Evolutionary conservation across 2,329 filamentous ascomycete species (phyloP).

Genomic region (Phoma sp.): DNA sequence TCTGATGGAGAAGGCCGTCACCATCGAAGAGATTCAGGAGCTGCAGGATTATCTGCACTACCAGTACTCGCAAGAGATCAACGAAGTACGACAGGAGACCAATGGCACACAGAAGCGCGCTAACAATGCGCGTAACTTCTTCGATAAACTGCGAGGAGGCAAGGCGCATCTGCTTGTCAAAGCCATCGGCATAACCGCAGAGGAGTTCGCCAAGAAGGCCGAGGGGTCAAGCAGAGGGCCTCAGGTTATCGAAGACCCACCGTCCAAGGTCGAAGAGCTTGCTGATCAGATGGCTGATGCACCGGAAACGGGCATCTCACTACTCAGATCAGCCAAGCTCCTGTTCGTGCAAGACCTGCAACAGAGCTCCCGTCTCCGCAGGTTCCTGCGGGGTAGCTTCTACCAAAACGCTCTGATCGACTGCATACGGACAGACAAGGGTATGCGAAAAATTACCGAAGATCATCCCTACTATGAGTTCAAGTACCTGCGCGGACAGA

Average conservation of each 20-base stretch:
- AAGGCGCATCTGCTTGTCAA: slow-evolving; percentile 83
- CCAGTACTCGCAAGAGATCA: slow-evolving; percentile 83
- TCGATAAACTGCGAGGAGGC: slow-evolving; percentile 82
- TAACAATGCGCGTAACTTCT: slow-evolving; percentile 79
- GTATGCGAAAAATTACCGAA: slow-evolving; percentile 90
- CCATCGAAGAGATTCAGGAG: slow-evolving; percentile 95
- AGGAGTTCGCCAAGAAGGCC: slow-evolving; percentile 87
- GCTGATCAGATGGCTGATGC: slow-evolving; percentile 71
- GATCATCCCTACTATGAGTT: slow-evolving; percentile 97
- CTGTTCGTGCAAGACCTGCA: slow-evolving; percentile 93
- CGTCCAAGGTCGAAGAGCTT: slow-evolving; percentile 81
- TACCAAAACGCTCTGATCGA: slow-evolving; percentile 86
- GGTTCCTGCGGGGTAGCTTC: slow-evolving; percentile 81
- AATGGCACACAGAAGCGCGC: slow-evolving; percentile 79
- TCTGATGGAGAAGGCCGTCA: slow-evolving; percentile 79
- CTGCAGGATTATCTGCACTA: slow-evolving; percentile 97
- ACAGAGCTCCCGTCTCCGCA: slow-evolving; percentile 86
- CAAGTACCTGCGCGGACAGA: slow-evolving; percentile 93
- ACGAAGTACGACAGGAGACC: slow-evolving; percentile 73
- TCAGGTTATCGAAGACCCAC: slow-evolving; percentile 76
- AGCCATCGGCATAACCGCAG: slow-evolving; percentile 88
- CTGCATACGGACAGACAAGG: slow-evolving; percentile 92
- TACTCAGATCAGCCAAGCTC: slow-evolving; percentile 79
- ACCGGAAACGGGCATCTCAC: slow-evolving; percentile 70
- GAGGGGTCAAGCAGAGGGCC: slow-evolving; percentile 75